Percentiles rank a stretch among this genome's conserved stretches.
Conservation (phyloP, 2,329 filamentous ascomycete species). For the Microcyclosporella mali region DNA sequence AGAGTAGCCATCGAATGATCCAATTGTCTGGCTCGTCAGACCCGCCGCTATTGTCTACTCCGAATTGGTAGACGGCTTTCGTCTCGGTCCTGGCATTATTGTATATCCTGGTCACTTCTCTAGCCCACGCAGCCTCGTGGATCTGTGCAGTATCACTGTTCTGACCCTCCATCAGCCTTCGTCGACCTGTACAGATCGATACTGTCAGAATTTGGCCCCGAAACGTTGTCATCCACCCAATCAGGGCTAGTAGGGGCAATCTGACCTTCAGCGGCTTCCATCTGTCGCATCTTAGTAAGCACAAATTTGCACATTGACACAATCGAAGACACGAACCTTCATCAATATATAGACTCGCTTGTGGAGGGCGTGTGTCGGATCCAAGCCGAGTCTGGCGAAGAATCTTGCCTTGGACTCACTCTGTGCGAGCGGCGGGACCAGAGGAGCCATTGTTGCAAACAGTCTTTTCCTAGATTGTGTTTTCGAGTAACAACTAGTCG, state of each 20-base stretch:
- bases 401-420: constrained; percentile 39
- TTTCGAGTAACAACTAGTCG: too few relatives aligned
- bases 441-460: neutral
- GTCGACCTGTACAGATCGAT: constrained; percentile 21
- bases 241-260: too few relatives aligned
- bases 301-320: neutral
- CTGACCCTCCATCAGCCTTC: constrained; percentile 33
- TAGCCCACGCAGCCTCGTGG: constrained; percentile 40
- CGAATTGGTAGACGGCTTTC: constrained; percentile 36
- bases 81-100: constrained; percentile 33
- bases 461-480: too few relatives aligned
- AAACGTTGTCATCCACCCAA: too few relatives aligned
- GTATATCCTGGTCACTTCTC: constrained; percentile 37
- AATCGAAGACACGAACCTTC: constrained; percentile 28
- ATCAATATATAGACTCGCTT: constrained; percentile 36
- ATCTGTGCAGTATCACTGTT: constrained; percentile 37
- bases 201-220: too few relatives aligned
- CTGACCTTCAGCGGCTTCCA: constrained; percentile 32
- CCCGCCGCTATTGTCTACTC: constrained; percentile 32
- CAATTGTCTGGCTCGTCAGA: constrained; percentile 40
- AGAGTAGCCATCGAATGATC: constrained; percentile 46
- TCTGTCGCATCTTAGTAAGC: constrained; percentile 23
- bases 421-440: constrained; percentile 27
- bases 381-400: constrained; percentile 36
- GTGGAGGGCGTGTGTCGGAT: constrained; percentile 29